These are phyloP conservation scores for Escovopsis weberi DNA, from an alignment of 2,329 filamentous ascomycete genomes.

Conservation along the genomic window DNA sequence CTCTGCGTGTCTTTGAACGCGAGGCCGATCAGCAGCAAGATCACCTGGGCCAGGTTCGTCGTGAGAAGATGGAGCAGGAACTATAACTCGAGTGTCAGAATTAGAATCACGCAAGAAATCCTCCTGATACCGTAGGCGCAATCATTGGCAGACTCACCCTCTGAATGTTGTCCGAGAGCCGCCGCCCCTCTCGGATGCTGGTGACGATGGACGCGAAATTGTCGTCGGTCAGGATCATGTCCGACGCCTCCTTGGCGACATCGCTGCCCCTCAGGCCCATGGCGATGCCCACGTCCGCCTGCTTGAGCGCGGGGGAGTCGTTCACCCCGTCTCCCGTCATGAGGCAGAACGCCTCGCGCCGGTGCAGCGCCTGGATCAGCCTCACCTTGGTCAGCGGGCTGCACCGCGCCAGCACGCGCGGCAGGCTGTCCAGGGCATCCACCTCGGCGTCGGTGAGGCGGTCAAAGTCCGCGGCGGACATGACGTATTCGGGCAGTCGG, in stretches of 20 bases:
- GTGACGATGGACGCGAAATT: conserved; percentile 72
- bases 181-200: conserved; percentile 55
- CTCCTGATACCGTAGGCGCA: too few relatives aligned
- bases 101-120: too few relatives aligned
- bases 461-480: conserved; percentile 50
- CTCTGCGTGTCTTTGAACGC: conserved; percentile 47
- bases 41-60: conserved; percentile 56
- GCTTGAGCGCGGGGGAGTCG: conserved; percentile 57
- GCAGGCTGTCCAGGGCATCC: conserved; percentile 44
- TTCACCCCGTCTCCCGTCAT: conserved; percentile 69
- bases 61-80: conserved; percentile 52
- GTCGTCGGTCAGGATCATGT: conserved; percentile 79
- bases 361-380: conserved; percentile 60
- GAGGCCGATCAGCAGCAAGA: conserved; percentile 53
- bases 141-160: conserved; percentile 32
- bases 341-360: conserved; percentile 52
- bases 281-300: conserved; percentile 61
- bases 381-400: conserved; percentile 59
- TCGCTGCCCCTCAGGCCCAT: conserved; percentile 60
- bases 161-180: conserved; percentile 60
- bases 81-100: conserved; percentile 22
- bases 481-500: conserved; percentile 31
- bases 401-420: conserved; percentile 55
- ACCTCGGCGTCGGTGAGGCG: conserved; percentile 46
- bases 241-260: conserved; percentile 66